A percentile compares a stretch with the other conserved stretches of the same genome.
These are phyloP conservation scores for Rhizomucor pusillus DNA, from an alignment of 371 early-diverging fungal species.

Conservation along the genomic window DNA sequence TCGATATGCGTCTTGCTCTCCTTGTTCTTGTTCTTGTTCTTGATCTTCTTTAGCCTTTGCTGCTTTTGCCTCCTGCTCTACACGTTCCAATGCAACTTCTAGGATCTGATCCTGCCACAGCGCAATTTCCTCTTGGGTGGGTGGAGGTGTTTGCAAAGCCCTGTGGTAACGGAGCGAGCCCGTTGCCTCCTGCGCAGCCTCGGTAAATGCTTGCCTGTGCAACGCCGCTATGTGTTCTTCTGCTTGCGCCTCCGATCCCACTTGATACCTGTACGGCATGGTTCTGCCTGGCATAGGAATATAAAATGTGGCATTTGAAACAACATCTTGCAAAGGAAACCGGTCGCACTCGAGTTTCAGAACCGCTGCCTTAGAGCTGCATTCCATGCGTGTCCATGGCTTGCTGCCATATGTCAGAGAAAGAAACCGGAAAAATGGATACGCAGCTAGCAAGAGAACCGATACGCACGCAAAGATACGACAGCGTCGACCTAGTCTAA, in stretches of 20 bases:
- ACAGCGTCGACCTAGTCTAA: conserved; percentile 10
- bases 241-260: conserved; percentile 27
- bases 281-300: conserved; percentile 21
- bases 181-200: conserved; percentile 13
- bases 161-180: conserved; percentile 27
- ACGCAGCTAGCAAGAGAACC: conserved; percentile 5
- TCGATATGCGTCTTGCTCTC: conserved; percentile 16
- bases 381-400: conserved; percentile 6
- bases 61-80: conserved; percentile 4
- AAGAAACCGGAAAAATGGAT: conserved; percentile 15
- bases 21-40: conserved; percentile 6
- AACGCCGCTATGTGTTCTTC: conserved; percentile 16
- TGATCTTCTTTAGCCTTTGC: conserved; percentile 1
- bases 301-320: conserved; percentile 9
- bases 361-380: conserved; percentile 2
- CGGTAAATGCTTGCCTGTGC: conserved; percentile 12
- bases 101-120: conserved; percentile 13
- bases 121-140: conserved; percentile 13
- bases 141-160: conserved; percentile 23
- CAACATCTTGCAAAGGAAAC: conserved; percentile 3
- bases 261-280: conserved; percentile 21
- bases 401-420: conserved; percentile 13
- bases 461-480: conserved; percentile 5
- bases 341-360: conserved; percentile 12
- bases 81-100: neutral